Base-by-base conservation (phyloP, 768 basidiomycete genomes). In the Goffeauzyma gilvescens region DNA sequence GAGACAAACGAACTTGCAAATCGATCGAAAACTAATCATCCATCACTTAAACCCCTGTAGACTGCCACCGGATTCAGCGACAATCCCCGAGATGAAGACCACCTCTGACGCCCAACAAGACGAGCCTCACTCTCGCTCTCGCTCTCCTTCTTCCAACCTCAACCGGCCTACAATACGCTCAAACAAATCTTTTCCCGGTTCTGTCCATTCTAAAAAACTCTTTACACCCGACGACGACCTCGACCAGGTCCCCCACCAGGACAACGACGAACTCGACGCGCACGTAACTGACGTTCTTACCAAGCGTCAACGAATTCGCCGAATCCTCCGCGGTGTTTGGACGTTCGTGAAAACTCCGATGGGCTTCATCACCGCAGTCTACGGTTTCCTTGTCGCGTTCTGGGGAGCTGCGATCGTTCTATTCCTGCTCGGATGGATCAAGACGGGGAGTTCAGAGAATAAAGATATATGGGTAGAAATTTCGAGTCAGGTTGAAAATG, bases 401-500 rank as follows among this genome's bases (percentile, higher is more conserved):
- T 87, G 82, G 83, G 83, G 84, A 13, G 73, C 80, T 17, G 83
- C 77, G 3, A 76, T 87, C 48, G 79, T 62, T 6, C 32, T 84
- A 12, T 62, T 84, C 39, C 77, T 84, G 62, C 63, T 81, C 4
- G 65, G 52, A 6, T 62, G 60, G 58, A 83, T 85, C 59, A 75
- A 80, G 53, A 63, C 80, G 3, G 74, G 79, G 53, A 77, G 80
- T 51, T 60, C 67, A 7, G 71, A 78, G 41, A 71, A 68, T 0
- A 77, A 84, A 64, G 76, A 76, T 18, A 76, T 79, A 42, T 87
- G 83, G 84, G 71, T 83, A 50, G 81, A 84, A 63, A 68, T 81
- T 32, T 72, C 72, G 33, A 77, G 75, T 5, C 83, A 87, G 57
- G 68, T 84, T 31, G 74, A 71, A 51, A 83, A 81, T 55, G 81